phyloP scores from a whole-genome alignment of 1,284 basidiomycete genomes.

The Papiliotrema fonsecae region DNA sequence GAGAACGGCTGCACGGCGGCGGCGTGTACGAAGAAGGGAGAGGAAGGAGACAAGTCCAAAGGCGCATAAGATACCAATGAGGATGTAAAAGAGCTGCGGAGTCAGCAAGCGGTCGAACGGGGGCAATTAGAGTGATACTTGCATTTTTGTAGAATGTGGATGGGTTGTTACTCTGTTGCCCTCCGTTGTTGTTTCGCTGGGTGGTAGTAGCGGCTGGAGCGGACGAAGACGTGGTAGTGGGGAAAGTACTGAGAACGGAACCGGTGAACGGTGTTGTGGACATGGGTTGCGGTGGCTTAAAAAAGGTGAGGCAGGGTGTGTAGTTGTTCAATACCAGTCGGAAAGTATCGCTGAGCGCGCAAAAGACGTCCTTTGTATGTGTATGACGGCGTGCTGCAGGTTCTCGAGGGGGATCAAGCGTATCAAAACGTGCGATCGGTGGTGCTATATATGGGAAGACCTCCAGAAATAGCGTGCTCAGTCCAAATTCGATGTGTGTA shows the following conservation, averaged over 20 bases:
- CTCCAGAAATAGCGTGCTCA: too few relatives aligned
- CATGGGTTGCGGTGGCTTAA: neutral
- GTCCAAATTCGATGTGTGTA: too few relatives aligned
- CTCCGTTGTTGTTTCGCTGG: too few relatives aligned
- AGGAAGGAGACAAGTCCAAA: slow-evolving; percentile 39
- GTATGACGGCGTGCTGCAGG: too few relatives aligned
- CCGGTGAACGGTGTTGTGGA: neutral
- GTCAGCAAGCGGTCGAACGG: neutral
- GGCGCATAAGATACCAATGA: slow-evolving; percentile 40
- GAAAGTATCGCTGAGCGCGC: too few relatives aligned
- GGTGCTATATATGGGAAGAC: too few relatives aligned
- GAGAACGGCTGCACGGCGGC: slow-evolving; percentile 28
- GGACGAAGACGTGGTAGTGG: neutral
- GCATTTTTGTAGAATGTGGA: slow-evolving; percentile 25
- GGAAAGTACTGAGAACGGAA: neutral
- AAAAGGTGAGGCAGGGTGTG: neutral
- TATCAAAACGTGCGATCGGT: too few relatives aligned
- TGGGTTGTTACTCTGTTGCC: neutral
- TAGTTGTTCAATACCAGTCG: too few relatives aligned
- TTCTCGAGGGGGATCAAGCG: too few relatives aligned
- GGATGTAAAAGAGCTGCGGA: slow-evolving; percentile 44
- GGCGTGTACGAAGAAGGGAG: slow-evolving; percentile 32
- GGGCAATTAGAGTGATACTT: slow-evolving; percentile 1
- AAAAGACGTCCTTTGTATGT: too few relatives aligned
- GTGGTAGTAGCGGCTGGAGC: too few relatives aligned